Conservation (phyloP, 306 rosid genomes). For the Trifolium dubium region DNA sequence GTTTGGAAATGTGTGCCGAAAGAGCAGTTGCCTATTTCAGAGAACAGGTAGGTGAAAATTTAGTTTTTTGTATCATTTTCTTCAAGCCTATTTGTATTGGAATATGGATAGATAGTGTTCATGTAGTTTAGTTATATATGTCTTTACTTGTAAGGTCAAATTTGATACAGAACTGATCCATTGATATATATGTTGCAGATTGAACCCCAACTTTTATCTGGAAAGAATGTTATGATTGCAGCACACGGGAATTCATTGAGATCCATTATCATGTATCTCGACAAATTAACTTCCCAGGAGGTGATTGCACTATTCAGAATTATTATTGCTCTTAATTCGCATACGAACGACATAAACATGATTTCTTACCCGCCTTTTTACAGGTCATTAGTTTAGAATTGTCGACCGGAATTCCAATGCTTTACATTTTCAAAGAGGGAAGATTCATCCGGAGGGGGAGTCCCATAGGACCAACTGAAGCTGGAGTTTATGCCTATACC, state of each 20-base stretch:
- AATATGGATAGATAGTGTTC: background rate
- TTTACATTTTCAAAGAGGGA: constrained; percentile 91
- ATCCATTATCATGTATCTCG: constrained; percentile 98
- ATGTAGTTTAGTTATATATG: constrained; percentile 1
- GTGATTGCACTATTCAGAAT: constrained; percentile 48
- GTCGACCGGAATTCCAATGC: constrained; percentile 99
- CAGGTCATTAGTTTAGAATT: constrained; percentile 96
- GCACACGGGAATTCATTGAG: constrained; percentile 99
- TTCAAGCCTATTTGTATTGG: too few relatives aligned
- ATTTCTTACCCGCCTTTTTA: constrained; percentile 22
- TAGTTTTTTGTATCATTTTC: background rate
- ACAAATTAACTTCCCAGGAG: constrained; percentile 96
- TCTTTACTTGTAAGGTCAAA: constrained; percentile 20
- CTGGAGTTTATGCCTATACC: constrained; percentile 95
- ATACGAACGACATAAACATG: constrained; percentile 5
- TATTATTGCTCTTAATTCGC: constrained; percentile 16
- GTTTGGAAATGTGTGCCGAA: constrained; percentile 99
- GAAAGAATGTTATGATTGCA: constrained; percentile 95
- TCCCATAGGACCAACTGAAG: constrained; percentile 87
- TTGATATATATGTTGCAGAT: constrained; percentile 60
- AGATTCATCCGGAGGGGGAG: constrained; percentile 94
- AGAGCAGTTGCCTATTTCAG: constrained; percentile 98
- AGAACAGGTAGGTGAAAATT: constrained; percentile 63
- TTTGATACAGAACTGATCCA: constrained; percentile 43
- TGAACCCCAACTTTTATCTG: constrained; percentile 86